Conservation (phyloP, 202 grass and related monocot genomes). For the Schoenoplectus tabernaemontani region DNA sequence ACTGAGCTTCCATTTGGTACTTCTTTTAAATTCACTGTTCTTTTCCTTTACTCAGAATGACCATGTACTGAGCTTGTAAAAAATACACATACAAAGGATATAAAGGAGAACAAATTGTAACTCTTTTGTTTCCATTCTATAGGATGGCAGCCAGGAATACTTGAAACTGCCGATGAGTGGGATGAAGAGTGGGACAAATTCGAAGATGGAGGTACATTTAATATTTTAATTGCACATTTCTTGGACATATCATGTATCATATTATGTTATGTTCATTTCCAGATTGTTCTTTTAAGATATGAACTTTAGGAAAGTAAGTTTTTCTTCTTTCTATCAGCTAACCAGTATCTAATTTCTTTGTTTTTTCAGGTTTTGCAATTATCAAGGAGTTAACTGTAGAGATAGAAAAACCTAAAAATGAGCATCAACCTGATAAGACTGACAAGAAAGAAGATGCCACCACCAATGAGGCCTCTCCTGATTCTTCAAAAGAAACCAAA, state of each 20-base stretch:
- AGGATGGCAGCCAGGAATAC: constrained; percentile 98
- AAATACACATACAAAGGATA: not conserved
- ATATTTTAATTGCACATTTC: constrained; percentile 13
- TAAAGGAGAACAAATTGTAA: not conserved
- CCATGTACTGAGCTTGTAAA: not conserved
- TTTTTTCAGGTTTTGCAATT: constrained; percentile 63
- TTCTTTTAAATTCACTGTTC: constrained; percentile 13
- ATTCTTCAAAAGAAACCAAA: constrained; percentile 40
- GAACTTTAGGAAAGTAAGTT: not conserved
- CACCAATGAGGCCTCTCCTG: constrained; percentile 32
- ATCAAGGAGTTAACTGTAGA: constrained; percentile 95
- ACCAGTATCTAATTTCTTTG: constrained; percentile 3
- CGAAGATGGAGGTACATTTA: constrained; percentile 86
- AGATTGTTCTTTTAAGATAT: not conserved
- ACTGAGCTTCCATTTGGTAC: constrained; percentile 98
- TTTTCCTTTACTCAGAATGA: constrained; percentile 16
- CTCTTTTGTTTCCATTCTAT: constrained; percentile 13
- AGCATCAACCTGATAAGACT: constrained; percentile 42
- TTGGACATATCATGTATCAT: not conserved
- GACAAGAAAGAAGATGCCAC: constrained; percentile 28
- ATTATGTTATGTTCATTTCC: not conserved
- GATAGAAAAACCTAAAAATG: constrained; percentile 55
- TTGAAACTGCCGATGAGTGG: constrained; percentile 60
- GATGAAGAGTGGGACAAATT: constrained; percentile 94
- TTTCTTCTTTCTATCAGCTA: constrained; percentile 2